A percentile compares a stretch with the other conserved stretches of the same genome.
These are phyloP conservation scores for Ogataea angusta DNA, from an alignment of 805 yeast genomes.

Conservation along the genomic window DNA sequence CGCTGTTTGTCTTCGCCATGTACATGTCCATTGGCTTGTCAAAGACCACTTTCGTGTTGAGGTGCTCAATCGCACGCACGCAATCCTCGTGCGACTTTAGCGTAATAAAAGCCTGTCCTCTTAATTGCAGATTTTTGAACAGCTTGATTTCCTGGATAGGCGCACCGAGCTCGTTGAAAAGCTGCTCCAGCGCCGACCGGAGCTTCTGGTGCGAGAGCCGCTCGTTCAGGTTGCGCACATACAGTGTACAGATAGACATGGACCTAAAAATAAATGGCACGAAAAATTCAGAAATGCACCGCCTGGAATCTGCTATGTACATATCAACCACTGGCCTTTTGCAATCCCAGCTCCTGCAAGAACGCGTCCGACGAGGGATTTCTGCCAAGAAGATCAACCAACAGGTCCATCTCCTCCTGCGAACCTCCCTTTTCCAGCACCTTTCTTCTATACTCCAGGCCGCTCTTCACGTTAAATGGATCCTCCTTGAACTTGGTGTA, in stretches of 20 bases:
- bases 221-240: constrained; percentile 72
- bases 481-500: constrained; percentile 63
- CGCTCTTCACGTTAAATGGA: constrained; percentile 62
- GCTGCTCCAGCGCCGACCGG: constrained; percentile 38
- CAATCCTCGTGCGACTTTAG: constrained; percentile 45
- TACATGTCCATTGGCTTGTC: constrained; percentile 47
- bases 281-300: neutral
- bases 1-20: constrained; percentile 44
- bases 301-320: neutral
- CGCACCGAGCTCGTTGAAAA: constrained; percentile 51
- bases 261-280: constrained; percentile 1
- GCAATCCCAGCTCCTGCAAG: constrained; percentile 56
- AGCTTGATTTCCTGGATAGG: constrained; percentile 45
- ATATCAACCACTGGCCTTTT: neutral
- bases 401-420: constrained; percentile 60
- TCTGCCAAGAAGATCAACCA: constrained; percentile 69
- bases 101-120: constrained; percentile 82
- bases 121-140: constrained; percentile 57
- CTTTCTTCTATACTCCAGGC: constrained; percentile 65
- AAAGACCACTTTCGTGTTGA: constrained; percentile 41
- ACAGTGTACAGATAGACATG: constrained; percentile 36
- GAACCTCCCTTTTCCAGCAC: constrained; percentile 74
- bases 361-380: constrained; percentile 73
- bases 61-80: constrained; percentile 39
- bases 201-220: constrained; percentile 53